phyloP scores from a whole-genome alignment of 768 basidiomycete species.

The Kwoniella sp. region DNA sequence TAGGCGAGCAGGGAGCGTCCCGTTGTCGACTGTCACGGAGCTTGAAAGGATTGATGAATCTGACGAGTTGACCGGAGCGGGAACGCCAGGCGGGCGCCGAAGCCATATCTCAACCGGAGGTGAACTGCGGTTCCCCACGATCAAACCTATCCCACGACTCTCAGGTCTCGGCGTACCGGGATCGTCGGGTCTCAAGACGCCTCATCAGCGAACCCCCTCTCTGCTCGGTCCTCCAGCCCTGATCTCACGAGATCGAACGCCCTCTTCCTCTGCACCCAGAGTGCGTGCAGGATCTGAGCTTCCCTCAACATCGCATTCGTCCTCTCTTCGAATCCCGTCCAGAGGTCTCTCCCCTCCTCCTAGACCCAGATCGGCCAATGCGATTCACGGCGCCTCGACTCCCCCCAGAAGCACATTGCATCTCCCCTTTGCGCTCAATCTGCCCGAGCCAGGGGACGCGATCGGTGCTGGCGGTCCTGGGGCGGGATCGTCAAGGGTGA shows the following conservation, averaged over 20 bases:
- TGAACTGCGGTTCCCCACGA: conserved; percentile 10
- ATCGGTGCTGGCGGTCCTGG: not conserved
- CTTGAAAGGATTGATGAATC: conserved; percentile 22
- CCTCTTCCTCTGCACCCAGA: not conserved
- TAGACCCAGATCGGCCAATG: conserved; percentile 17
- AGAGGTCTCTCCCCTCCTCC: conserved; percentile 19
- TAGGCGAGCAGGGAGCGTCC: not conserved
- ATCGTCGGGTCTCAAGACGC: not conserved
- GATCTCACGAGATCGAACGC: conserved; percentile 10
- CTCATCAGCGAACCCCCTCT: conserved; percentile 7
- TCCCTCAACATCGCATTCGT: conserved; percentile 1
- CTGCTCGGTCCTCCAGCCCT: conserved; percentile 18
- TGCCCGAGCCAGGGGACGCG: conserved; percentile 8
- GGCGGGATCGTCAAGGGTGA: too few species aligned
- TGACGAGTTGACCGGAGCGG: conserved; percentile 4
- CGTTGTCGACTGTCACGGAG: conserved; percentile 17
- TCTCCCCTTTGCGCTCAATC: conserved; percentile 9
- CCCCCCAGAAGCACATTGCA: conserved; percentile 13
- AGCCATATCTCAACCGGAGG: conserved; percentile 7
- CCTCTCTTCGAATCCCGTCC: not conserved
- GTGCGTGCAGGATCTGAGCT: conserved; percentile 20
- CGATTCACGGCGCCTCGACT: conserved; percentile 11
- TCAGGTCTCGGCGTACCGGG: conserved; percentile 9
- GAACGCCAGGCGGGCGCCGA: not conserved
- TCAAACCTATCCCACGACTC: conserved; percentile 13